Evolutionary conservation across 495 filamentous ascomycete species (phyloP).

Genomic region (Penicillium paradoxum): DNA sequence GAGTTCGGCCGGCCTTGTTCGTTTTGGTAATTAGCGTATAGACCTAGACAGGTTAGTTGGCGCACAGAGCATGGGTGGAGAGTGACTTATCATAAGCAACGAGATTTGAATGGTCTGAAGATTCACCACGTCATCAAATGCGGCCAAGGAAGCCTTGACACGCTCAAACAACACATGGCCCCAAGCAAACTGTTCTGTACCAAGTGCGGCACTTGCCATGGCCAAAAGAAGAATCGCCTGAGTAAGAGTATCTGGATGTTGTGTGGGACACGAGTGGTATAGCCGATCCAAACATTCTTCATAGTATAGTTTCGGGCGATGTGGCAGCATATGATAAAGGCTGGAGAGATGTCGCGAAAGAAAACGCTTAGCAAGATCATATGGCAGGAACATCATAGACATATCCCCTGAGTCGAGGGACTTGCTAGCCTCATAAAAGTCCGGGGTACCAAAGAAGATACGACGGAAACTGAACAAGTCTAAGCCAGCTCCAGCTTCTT

Average conservation of each 20-base stretch:
- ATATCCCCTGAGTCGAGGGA: slow-evolving; percentile 12
- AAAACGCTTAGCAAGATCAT: slow-evolving; percentile 32
- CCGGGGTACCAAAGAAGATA: slow-evolving; percentile 43
- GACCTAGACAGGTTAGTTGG: background rate
- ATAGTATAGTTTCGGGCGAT: slow-evolving; percentile 26
- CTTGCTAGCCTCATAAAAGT: slow-evolving; percentile 25
- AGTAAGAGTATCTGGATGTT: slow-evolving; percentile 21
- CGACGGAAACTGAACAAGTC: slow-evolving; percentile 43
- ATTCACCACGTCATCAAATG: slow-evolving; percentile 41
- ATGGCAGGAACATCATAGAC: slow-evolving; percentile 34
- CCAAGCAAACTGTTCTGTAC: slow-evolving; percentile 34
- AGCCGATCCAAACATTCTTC: slow-evolving; percentile 29
- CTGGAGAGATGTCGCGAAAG: slow-evolving; percentile 32
- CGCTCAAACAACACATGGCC: slow-evolving; percentile 38
- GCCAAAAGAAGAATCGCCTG: slow-evolving; percentile 30
- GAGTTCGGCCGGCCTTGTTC: slow-evolving; percentile 43
- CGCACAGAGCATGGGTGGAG: background rate
- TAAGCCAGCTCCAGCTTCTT: slow-evolving; percentile 42
- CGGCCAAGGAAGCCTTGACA: slow-evolving; percentile 31
- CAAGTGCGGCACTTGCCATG: slow-evolving; percentile 30
- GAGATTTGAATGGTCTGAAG: slow-evolving; percentile 41
- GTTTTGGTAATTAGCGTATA: slow-evolving; percentile 39
- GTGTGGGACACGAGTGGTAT: slow-evolving; percentile 22
- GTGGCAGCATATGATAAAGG: slow-evolving; percentile 32
- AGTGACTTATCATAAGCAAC: slow-evolving; percentile 41